These are phyloP conservation scores for Claviceps africana DNA, from an alignment of 2,329 filamentous ascomycete species.

Conservation along the genomic window DNA sequence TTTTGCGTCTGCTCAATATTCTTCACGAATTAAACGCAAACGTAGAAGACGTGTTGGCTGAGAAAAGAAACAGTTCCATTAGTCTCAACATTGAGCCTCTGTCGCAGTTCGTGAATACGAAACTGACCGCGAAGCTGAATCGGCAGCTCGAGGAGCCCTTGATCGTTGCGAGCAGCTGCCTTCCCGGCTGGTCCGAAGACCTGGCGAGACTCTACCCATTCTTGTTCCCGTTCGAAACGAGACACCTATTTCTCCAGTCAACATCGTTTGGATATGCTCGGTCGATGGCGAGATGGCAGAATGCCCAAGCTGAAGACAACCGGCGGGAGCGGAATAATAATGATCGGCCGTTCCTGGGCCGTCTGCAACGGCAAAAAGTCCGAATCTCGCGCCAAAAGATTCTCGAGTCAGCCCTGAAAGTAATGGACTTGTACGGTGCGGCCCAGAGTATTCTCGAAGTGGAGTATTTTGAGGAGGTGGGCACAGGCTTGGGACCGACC, in stretches of 20 bases:
- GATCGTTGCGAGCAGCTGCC: conserved; percentile 90
- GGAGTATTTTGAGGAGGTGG: conserved; percentile 97
- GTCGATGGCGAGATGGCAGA: conserved; percentile 97
- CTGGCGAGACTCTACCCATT: conserved; percentile 88
- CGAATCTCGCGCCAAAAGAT: conserved; percentile 91
- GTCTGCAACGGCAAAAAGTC: conserved; percentile 93
- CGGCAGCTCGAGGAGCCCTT: conserved; percentile 91
- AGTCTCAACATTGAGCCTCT: conserved; percentile 68
- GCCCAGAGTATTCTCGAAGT: conserved; percentile 93
- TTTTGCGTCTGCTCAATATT: conserved; percentile 76
- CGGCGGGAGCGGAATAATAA: conserved; percentile 79
- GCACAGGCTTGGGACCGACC: conserved; percentile 87
- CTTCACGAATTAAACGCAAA: conserved; percentile 88
- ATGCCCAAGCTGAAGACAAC: conserved; percentile 63
- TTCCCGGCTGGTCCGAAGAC: conserved; percentile 93
- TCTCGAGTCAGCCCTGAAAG: conserved; percentile 89
- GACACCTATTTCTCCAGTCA: conserved; percentile 91
- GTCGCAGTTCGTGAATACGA: conserved; percentile 95
- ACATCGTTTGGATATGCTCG: conserved; percentile 96
- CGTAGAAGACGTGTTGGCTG: conserved; percentile 75
- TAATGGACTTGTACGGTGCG: conserved; percentile 97
- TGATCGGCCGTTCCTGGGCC: conserved; percentile 79
- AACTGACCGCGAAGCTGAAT: conserved; percentile 93
- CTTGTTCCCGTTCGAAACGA: conserved; percentile 93
- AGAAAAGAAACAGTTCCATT: conserved; percentile 52